phyloP scores from a whole-genome alignment of 164 flowering plant genomes.

The Vitis cinerea region DNA sequence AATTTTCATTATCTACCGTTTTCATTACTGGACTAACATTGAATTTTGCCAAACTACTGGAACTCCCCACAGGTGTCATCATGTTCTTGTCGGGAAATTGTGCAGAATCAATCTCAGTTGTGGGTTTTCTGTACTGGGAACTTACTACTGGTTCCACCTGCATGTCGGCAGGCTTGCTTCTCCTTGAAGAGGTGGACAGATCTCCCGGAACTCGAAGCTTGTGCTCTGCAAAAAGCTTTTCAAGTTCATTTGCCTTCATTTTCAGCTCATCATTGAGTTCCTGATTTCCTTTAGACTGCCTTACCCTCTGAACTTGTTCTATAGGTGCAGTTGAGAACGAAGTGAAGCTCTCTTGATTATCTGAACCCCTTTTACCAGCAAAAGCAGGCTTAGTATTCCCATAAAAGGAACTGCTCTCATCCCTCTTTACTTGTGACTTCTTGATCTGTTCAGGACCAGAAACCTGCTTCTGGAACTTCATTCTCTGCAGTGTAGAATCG shows the following conservation, averaged over 20 bases:
- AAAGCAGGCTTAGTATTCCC: conserved; percentile 27
- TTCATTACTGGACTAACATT: conserved; percentile 32
- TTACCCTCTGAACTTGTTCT: conserved; percentile 66
- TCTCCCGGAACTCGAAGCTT: conserved; percentile 83
- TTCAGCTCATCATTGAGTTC: conserved; percentile 87
- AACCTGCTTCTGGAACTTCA: conserved; percentile 49
- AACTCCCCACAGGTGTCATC: conserved; percentile 32
- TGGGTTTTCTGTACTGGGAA: conserved; percentile 28
- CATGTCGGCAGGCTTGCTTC: conserved; percentile 48
- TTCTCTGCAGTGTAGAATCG: conserved; percentile 35
- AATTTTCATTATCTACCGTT: conserved; percentile 32
- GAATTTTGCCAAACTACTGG: conserved; percentile 25
- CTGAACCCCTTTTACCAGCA: conserved; percentile 24
- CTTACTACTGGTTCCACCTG: conserved; percentile 34
- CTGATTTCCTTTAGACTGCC: conserved; percentile 78
- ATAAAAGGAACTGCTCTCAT: conserved; percentile 21
- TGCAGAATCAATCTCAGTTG: conserved; percentile 30
- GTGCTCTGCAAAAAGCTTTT: conserved; percentile 96
- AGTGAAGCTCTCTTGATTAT: conserved; percentile 32
- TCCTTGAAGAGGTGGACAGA: conserved; percentile 53
- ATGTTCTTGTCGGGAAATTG: conserved; percentile 26
- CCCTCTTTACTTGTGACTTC: conserved; percentile 38
- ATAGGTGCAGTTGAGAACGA: conserved; percentile 19
- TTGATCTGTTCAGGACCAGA: conserved; percentile 41
- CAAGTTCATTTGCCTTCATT: conserved; percentile 92